phyloP scores from a whole-genome alignment of 306 rosid species.

The Vigna unguiculata region DNA sequence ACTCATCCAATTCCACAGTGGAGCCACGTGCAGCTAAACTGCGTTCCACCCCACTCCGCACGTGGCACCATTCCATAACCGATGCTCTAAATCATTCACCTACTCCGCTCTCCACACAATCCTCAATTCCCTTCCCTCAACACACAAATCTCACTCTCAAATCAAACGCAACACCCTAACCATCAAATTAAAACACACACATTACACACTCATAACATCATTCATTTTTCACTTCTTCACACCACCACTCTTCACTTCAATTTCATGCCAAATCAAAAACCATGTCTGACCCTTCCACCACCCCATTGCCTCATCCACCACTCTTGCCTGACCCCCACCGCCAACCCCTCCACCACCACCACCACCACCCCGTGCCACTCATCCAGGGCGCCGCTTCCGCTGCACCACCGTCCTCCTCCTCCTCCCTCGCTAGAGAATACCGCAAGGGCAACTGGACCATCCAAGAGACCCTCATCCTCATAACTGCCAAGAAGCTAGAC shows the following conservation, averaged over 20 bases:
- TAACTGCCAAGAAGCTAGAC: conserved; percentile 65
- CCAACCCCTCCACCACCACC: conserved; percentile 25
- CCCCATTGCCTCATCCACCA: conserved; percentile 52
- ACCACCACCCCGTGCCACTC: conserved; percentile 26
- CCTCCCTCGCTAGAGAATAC: conserved; percentile 55
- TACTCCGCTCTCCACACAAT: conserved; percentile 40
- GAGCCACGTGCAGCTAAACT: conserved; percentile 48
- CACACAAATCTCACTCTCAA: conserved; percentile 1
- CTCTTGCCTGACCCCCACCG: conserved; percentile 42
- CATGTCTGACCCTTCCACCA: conserved; percentile 73
- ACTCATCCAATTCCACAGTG: background rate
- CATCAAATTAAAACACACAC: conserved; percentile 4
- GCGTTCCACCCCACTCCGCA: conserved; percentile 40
- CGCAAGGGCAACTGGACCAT: conserved; percentile 76
- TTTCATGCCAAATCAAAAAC: conserved; percentile 51
- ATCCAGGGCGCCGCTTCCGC: conserved; percentile 33
- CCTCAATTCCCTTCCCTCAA: background rate
- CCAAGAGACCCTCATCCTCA: conserved; percentile 64
- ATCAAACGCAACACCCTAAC: background rate
- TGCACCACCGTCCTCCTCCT: conserved; percentile 21
- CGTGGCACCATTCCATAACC: conserved; percentile 48
- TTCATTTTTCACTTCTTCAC: conserved; percentile 19
- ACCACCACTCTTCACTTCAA: background rate
- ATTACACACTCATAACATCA: background rate
- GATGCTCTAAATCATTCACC: conserved; percentile 57